Base-by-base conservation (phyloP, 2,329 filamentous ascomycete genomes). In the Alternaria metachromatica region DNA sequence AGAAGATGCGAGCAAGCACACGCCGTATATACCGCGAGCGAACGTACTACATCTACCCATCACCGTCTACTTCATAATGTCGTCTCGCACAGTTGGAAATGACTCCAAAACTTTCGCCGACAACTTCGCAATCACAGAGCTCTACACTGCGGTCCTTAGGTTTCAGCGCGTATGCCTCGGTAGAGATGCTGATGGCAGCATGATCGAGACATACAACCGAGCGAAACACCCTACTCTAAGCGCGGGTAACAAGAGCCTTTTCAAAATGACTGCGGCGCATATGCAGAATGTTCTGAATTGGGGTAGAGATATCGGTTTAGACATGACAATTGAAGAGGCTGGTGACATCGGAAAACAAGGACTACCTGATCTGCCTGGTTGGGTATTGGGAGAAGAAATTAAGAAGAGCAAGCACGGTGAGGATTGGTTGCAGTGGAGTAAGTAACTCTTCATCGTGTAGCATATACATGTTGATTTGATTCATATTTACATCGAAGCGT, bases 401-500 rank as follows among this genome's bases (percentile, higher is more conserved):
- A 25, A 48, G 21, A 18, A 26, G 1, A 13, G 13, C 21, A 15
- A 25, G 10, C 13, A 48, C 13, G 8, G 7, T n/a, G 21, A 8
- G 8, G 4, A n/a, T 33, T 6, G 6, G 30, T 20, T 23, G 18
- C 15, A 26, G 20, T 13, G 9, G 41, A 43, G 51, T 15, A 43
- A 55, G 21, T n/a, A 4, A 10, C 4, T 6, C 33, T 1, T 37
- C 33, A 37, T 37, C 12, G 26, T 25, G 20, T 18, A 7, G 11
- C 43, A 63, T 63, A 23, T 55, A 63, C 30, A 60, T 26, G 5
- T 33, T 55, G 21, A n/a, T 49, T 21, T 10, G 25, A 30, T 54
- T 49, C 20, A 55, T 62, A 62, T 62, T 37, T 49, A 63, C 60
- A 60, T 55, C 12, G 56, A 63, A 63, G 9, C n/a, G 5, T 8